phyloP scores from a whole-genome alignment of 805 yeast genomes.

The Sugiyamaella smithiae region DNA sequence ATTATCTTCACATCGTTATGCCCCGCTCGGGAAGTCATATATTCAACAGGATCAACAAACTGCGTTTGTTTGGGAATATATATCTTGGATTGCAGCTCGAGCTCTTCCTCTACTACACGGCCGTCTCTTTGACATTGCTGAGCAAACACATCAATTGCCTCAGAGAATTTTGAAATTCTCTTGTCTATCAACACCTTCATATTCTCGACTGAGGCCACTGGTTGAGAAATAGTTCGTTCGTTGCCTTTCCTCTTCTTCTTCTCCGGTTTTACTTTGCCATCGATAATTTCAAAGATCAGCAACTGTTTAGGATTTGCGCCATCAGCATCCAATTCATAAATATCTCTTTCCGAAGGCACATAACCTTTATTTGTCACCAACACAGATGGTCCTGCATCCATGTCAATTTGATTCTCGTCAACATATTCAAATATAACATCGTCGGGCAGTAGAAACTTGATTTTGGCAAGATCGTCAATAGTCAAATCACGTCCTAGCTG shows the following conservation, averaged over 20 bases:
- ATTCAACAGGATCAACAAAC: slow-evolving; percentile 60
- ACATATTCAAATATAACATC: slow-evolving; percentile 72
- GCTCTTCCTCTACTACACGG: slow-evolving; percentile 42
- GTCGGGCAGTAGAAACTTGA: slow-evolving; percentile 60
- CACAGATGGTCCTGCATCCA: slow-evolving; percentile 12
- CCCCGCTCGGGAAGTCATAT: slow-evolving; percentile 43
- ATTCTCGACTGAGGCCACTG: slow-evolving; percentile 50
- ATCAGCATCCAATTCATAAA: slow-evolving; percentile 44
- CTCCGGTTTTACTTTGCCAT: slow-evolving; percentile 29
- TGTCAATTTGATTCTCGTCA: slow-evolving; percentile 65
- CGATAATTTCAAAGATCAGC: slow-evolving; percentile 72
- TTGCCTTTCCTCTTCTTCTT: slow-evolving; percentile 22
- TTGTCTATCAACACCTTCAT: slow-evolving; percentile 58
- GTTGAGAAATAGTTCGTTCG: slow-evolving; percentile 30
- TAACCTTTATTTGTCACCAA: slow-evolving; percentile 9
- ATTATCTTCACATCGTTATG: background rate
- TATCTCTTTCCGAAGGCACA: slow-evolving; percentile 45
- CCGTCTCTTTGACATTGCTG: slow-evolving; percentile 30
- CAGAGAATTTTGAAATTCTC: slow-evolving; percentile 52
- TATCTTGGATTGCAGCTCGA: slow-evolving; percentile 38
- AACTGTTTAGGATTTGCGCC: slow-evolving; percentile 43
- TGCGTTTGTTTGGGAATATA: slow-evolving; percentile 49
- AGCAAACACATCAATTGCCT: slow-evolving; percentile 40
- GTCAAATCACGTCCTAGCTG: slow-evolving; percentile 38
- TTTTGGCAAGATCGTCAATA: slow-evolving; percentile 58